phyloP scores from a whole-genome alignment of 331 rosid species.

The Rosa hybrid region DNA sequence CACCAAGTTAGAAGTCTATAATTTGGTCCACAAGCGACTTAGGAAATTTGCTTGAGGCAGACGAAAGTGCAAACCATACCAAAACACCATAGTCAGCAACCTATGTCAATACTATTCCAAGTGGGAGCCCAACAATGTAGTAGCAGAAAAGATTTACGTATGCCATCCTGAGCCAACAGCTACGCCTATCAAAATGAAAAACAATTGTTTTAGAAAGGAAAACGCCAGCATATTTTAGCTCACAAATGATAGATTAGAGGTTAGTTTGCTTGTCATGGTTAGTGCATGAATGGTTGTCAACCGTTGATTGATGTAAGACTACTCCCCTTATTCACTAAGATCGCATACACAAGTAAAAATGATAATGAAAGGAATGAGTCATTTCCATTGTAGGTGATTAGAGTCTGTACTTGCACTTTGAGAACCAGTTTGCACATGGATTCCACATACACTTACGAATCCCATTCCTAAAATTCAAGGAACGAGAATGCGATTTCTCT shows the following conservation, averaged over 20 bases:
- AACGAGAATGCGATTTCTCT: neutral
- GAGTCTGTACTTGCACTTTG: too few relatives aligned
- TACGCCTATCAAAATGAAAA: conserved; percentile 43
- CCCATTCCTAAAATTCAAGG: too few relatives aligned
- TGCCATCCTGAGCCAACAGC: conserved; percentile 92
- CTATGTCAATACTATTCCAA: conserved; percentile 65
- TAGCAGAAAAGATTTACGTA: conserved; percentile 65
- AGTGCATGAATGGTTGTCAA: neutral
- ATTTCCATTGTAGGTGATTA: too few relatives aligned
- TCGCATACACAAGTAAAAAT: too few relatives aligned
- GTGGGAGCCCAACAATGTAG: conserved; percentile 60
- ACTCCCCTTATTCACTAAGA: too few relatives aligned
- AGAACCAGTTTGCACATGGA: too few relatives aligned
- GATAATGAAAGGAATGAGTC: too few relatives aligned
- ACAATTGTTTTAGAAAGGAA: neutral
- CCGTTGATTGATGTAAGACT: neutral
- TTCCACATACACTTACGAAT: too few relatives aligned
- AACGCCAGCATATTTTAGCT: neutral
- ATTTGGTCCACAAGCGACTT: neutral
- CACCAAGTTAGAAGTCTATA: neutral
- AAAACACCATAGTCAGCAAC: conserved; percentile 47
- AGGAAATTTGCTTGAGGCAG: neutral
- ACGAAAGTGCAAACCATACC: conserved; percentile 25
- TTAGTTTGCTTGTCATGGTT: neutral
- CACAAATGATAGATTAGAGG: neutral